Conservation (phyloP, 2,329 filamentous ascomycete genomes). For the Ophioceras dolichostomum region DNA sequence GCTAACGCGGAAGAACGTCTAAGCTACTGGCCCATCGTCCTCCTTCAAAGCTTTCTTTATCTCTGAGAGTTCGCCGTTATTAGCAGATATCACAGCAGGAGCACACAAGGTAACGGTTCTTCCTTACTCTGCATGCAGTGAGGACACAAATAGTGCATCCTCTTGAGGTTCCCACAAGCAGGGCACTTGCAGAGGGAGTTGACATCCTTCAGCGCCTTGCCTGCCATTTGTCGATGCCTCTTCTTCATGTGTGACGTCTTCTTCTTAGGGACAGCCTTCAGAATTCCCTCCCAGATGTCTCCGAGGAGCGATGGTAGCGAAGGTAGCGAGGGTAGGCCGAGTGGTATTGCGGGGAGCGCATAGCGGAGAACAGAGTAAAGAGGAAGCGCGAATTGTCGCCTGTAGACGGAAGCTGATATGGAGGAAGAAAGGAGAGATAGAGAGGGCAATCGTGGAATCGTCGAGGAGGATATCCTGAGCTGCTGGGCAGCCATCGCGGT, state of each 20-base stretch:
- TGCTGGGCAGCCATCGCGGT: constrained; percentile 8
- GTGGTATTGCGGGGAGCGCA: constrained; percentile 30
- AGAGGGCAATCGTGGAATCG: constrained; percentile 10
- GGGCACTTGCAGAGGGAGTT: constrained; percentile 80
- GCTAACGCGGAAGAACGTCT: no score
- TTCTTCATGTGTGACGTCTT: constrained; percentile 97
- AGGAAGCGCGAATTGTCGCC: constrained; percentile 11
- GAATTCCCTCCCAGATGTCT: constrained; percentile 84
- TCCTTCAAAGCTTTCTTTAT: constrained; percentile 26
- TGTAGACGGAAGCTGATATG: constrained; percentile 2
- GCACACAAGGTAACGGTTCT: no score
- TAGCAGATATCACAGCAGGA: no score
- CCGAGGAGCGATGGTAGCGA: constrained; percentile 42
- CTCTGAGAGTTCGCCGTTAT: constrained; percentile 18
- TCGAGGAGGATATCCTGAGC: constrained; percentile 10
- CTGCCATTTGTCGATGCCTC: constrained; percentile 84
- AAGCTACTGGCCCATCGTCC: no score
- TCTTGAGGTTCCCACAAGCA: constrained; percentile 76
- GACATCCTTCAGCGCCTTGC: constrained; percentile 87
- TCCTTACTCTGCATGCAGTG: constrained; percentile 40
- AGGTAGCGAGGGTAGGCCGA: constrained; percentile 46
- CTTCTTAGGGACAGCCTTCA: constrained; percentile 93
- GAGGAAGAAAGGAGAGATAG: constrained; percentile 8
- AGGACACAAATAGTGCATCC: constrained; percentile 78
- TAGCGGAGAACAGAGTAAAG: constrained; percentile 11